phyloP scores from a whole-genome alignment of 2,329 filamentous ascomycete species.

The Hypoxylon sp. region DNA sequence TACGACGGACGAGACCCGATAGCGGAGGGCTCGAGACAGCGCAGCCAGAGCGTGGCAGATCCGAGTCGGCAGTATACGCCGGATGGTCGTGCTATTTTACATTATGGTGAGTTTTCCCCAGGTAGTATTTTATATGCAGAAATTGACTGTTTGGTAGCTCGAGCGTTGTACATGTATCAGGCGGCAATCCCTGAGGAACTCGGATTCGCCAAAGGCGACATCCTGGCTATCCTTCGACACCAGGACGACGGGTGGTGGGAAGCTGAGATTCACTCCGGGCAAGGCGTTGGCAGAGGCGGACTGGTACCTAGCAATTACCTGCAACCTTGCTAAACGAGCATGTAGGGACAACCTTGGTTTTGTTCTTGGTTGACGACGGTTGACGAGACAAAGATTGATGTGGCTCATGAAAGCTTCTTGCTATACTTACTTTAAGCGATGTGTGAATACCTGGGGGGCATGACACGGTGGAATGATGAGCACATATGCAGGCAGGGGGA shows the following conservation, averaged over 20 bases:
- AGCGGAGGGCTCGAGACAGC: slow-evolving; percentile 63
- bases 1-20: slow-evolving; percentile 66
- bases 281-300: slow-evolving; percentile 66
- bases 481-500: slow-evolving; percentile 28
- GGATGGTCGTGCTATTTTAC: slow-evolving; percentile 88
- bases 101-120: slow-evolving; percentile 84
- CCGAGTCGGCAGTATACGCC: slow-evolving; percentile 84
- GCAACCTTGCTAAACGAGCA: slow-evolving; percentile 58
- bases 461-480: slow-evolving; percentile 23
- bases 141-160: slow-evolving; percentile 70
- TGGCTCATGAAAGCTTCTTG: slow-evolving; percentile 27
- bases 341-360: slow-evolving; percentile 12
- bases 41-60: slow-evolving; percentile 91
- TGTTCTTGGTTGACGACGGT: slow-evolving; percentile 26
- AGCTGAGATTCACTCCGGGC: slow-evolving; percentile 85
- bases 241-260: slow-evolving; percentile 99
- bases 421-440: slow-evolving; percentile 1
- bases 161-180: slow-evolving; percentile 93
- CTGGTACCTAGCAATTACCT: slow-evolving; percentile 79
- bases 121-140: slow-evolving; percentile 13
- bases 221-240: slow-evolving; percentile 87
- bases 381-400: slow-evolving; percentile 42
- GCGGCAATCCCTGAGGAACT: slow-evolving; percentile 96
- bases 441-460: slow-evolving; percentile 17
- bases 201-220: slow-evolving; percentile 91